Evolutionary conservation across 1,284 basidiomycete species (phyloP).

Genomic region (Hypsizygus ulmarius): DNA sequence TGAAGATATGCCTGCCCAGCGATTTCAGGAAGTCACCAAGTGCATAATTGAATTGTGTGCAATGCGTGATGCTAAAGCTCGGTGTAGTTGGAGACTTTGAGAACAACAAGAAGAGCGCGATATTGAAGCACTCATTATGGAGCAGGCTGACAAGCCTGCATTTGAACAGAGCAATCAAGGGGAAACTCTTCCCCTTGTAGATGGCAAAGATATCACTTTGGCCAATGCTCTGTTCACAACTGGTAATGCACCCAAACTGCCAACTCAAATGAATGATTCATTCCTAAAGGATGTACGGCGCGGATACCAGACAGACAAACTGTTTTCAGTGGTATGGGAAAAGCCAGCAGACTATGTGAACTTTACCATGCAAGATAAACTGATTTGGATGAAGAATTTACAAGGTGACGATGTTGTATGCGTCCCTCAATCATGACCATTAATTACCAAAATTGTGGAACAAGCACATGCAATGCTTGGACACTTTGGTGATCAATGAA

Average conservation of each 20-base stretch:
- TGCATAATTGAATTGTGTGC: constrained; percentile 1
- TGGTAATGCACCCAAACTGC: no score
- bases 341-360: no score
- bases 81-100: constrained; percentile 1
- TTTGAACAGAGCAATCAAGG: no score
- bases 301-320: no score
- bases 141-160: no score
- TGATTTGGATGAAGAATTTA: constrained; percentile 20
- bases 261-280: no score
- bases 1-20: constrained; percentile 20
- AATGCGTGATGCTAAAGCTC: neutral
- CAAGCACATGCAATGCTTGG: constrained; percentile 27
- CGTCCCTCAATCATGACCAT: constrained; percentile 15
- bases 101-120: constrained; percentile 2
- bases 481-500: constrained; percentile 26
- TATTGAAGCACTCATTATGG: constrained; percentile 4
- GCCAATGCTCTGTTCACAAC: no score
- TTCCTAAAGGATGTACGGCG: no score
- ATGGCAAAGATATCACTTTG: no score
- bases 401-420: constrained; percentile 14
- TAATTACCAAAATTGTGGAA: constrained; percentile 19
- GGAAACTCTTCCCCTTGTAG: no score
- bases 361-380: no score
- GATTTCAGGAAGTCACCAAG: neutral
- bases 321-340: no score